Evolutionary conservation across 2,329 filamentous ascomycete species (phyloP).

Genomic region (Cladorrhinum sp.): DNA sequence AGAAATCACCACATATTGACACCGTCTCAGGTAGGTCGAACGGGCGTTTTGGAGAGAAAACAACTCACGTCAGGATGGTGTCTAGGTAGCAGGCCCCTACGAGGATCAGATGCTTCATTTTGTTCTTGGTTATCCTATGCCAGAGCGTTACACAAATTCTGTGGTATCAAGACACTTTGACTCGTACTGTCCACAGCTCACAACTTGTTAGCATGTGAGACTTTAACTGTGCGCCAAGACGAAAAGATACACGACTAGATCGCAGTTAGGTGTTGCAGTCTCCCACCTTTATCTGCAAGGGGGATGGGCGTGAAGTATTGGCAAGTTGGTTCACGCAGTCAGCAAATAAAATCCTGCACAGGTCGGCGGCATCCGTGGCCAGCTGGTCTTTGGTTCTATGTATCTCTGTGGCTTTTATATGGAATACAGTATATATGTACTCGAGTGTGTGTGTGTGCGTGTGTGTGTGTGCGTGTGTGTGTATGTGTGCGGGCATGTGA

Average conservation of each 20-base stretch:
- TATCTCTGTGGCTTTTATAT: neutral
- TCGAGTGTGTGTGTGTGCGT: neutral
- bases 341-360: neutral
- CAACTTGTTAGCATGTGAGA: neutral
- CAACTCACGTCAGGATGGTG: slow-evolving; percentile 62
- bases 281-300: neutral
- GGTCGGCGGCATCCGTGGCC: neutral
- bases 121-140: slow-evolving; percentile 12
- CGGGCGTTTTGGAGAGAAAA: neutral
- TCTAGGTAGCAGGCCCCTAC: slow-evolving; percentile 69
- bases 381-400: neutral
- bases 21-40: neutral
- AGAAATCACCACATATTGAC: slow-evolving; percentile 4
- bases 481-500: neutral
- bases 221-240: neutral
- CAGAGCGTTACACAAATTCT: neutral
- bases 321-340: neutral
- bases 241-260: no score
- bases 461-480: neutral
- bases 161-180: no score
- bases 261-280: no score
- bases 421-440: no score
- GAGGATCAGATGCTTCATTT: slow-evolving; percentile 58
- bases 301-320: no score
- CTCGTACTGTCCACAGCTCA: no score